Base-by-base conservation (phyloP, 176 grass and related monocot genomes). In the Phoenix dactylifera region DNA sequence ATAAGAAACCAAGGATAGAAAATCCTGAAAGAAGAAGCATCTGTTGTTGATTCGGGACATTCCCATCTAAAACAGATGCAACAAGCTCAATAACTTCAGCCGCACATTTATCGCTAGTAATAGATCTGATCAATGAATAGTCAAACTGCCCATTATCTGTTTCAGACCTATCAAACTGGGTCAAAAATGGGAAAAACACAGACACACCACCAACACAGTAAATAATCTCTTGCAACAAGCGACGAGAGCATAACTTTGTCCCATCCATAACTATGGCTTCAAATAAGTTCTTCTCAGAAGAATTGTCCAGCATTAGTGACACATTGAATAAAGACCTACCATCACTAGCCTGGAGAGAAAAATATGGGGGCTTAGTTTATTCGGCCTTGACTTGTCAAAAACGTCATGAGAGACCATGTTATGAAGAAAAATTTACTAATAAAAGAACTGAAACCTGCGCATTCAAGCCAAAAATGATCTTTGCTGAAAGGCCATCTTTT, bases 21-120 rank as follows among this genome's bases (percentile, higher is more conserved):
- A 97, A 91, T 70, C 92, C 92, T 72, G 92, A 97, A 70, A 97
- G 77, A 71, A 91, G 83, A 77, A 88, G 81, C 92, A 97, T 97
- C 53, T 97, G 92, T 63, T 97, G 92, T 77, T 97, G 92, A 76
- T 91, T 97, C 73, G 92, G 72, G 58, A 86, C 63, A 82, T 91
- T 97, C 77, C 83, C 86, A 77, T 97, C 92, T 57, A 97, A 67
- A 82, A 97, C 84, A 63, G 92, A 91, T 63, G 92, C 92, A 82
- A 97, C 66, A 75, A 97, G 87, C 59, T 97, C 92, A 73, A 97
- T 85, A 62, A 97, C 87, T 82, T 85, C 72, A 60, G 81, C 84
- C 57, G 76, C 78, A 67, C 88, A 72, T 72, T 84, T 80, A 68
- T 87, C 86, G 70, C 72, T 68, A 20, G 61, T 49, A 54, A 66